phyloP scores from a whole-genome alignment of 1,284 basidiomycete genomes.

The Apiotrichum montevideense region DNA sequence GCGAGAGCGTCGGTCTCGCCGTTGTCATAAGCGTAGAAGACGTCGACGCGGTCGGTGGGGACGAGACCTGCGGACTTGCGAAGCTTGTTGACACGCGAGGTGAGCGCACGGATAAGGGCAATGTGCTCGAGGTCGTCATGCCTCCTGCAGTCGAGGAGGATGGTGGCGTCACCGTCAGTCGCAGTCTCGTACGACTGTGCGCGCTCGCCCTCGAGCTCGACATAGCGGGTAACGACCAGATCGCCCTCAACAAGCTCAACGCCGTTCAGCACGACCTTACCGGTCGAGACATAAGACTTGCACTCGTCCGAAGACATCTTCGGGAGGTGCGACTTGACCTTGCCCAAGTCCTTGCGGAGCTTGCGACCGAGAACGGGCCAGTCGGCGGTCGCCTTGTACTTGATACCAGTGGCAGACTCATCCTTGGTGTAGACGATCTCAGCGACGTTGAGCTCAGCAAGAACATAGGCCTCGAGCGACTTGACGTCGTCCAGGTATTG shows the following conservation, averaged over 20 bases:
- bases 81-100: slow-evolving; percentile 91
- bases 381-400: slow-evolving; percentile 88
- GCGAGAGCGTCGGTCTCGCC: slow-evolving; percentile 62
- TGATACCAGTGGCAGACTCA: slow-evolving; percentile 78
- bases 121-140: slow-evolving; percentile 82
- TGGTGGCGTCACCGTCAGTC: slow-evolving; percentile 90
- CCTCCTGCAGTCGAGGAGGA: slow-evolving; percentile 81
- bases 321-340: slow-evolving; percentile 84
- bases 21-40: slow-evolving; percentile 78
- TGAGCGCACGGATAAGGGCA: slow-evolving; percentile 82
- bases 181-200: slow-evolving; percentile 66
- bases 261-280: slow-evolving; percentile 79
- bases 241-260: slow-evolving; percentile 87
- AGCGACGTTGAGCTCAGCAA: slow-evolving; percentile 92
- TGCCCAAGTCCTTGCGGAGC: slow-evolving; percentile 84
- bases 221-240: slow-evolving; percentile 81
- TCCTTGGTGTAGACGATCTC: slow-evolving; percentile 83
- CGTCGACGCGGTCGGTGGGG: slow-evolving; percentile 87
- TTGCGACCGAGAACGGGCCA: slow-evolving; percentile 93
- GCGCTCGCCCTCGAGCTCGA: slow-evolving; percentile 56
- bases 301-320: slow-evolving; percentile 73
- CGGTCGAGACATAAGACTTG: slow-evolving; percentile 69
- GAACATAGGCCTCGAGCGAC: slow-evolving; percentile 80
- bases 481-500: slow-evolving; percentile 82
- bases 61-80: slow-evolving; percentile 93